A percentile compares a stretch with the other conserved stretches of the same genome.
These are phyloP conservation scores for Cryptococcus deneoformans DNA, from an alignment of 1,284 basidiomycete genomes.

Conservation along the genomic window DNA sequence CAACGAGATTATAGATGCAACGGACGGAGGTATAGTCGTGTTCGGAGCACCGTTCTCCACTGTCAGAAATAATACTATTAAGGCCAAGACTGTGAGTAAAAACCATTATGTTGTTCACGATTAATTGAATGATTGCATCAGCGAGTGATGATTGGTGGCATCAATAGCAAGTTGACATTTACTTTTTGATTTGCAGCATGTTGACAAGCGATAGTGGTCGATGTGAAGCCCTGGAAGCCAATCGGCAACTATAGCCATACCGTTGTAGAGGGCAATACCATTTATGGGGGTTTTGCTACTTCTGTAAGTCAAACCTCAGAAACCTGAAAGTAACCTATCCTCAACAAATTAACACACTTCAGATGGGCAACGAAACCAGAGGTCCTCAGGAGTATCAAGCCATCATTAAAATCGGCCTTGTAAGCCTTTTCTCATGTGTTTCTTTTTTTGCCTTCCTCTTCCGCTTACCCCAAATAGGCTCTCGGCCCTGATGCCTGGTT, in stretches of 20 bases:
- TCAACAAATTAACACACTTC: neutral
- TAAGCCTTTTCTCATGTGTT: conserved; percentile 4
- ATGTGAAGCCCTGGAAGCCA: conserved; percentile 63
- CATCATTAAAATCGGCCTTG: conserved; percentile 44
- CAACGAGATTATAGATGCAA: conserved; percentile 66
- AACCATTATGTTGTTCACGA: neutral
- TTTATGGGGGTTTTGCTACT: conserved; percentile 49
- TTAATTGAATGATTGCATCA: conserved; percentile 1
- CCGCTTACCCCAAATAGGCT: conserved; percentile 46
- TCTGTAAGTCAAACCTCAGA: conserved; percentile 10
- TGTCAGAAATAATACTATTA: conserved; percentile 73
- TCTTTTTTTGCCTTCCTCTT: neutral
- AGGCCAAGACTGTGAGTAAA: conserved; percentile 55
- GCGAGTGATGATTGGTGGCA: conserved; percentile 68
- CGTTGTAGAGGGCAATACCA: conserved; percentile 67
- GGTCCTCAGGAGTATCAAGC: conserved; percentile 31
- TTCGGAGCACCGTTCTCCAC: conserved; percentile 75
- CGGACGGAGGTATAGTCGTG: conserved; percentile 70
- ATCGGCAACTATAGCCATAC: conserved; percentile 65
- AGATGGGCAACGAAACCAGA: conserved; percentile 26
- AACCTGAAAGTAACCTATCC: neutral
- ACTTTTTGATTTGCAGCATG: neutral
- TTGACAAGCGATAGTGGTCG: conserved; percentile 57
- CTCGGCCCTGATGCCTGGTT: conserved; percentile 79
- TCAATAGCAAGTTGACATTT: conserved; percentile 47